Conservation (phyloP, 768 basidiomycete genomes). For the Sarcomyxa edulis region DNA sequence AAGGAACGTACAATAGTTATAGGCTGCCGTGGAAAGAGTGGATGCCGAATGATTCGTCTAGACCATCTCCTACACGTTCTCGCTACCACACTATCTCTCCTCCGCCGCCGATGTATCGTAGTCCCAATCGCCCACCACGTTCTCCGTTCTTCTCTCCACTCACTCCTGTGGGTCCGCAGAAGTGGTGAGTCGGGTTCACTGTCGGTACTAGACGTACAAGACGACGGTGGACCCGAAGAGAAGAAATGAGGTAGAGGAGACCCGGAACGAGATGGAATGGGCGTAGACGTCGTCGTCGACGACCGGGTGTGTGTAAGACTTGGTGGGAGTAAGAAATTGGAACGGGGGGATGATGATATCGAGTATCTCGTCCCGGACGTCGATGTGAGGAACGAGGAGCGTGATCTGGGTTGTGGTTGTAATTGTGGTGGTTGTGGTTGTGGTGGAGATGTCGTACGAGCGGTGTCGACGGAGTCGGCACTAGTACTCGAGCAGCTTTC, state of each 20-base stretch:
- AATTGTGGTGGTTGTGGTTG: conserved; percentile 13
- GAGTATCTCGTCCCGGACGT: conserved; percentile 15
- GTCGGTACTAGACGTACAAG: conserved; percentile 58
- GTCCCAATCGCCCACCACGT: conserved; percentile 49
- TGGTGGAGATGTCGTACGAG: conserved; percentile 13
- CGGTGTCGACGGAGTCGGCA: conserved; percentile 36
- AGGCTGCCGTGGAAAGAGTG: conserved; percentile 75
- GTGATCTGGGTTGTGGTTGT: conserved; percentile 11
- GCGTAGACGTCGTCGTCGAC: conserved; percentile 41
- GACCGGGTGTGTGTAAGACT: conserved; percentile 21
- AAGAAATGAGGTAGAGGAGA: conserved; percentile 58
- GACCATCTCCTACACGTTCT: conserved; percentile 51
- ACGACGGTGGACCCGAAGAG: conserved; percentile 41
- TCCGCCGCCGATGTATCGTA: conserved; percentile 43
- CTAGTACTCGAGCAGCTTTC: conserved; percentile 38
- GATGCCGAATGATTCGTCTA: conserved; percentile 58
- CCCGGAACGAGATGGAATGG: conserved; percentile 55
- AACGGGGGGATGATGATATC: conserved; percentile 10
- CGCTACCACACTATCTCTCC: conserved; percentile 38
- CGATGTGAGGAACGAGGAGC: conserved; percentile 16
- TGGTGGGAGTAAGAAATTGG: conserved; percentile 29
- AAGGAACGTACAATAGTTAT: conserved; percentile 66
- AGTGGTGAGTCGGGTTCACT: conserved; percentile 52
- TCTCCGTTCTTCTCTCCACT: conserved; percentile 40
- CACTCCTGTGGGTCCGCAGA: conserved; percentile 25